phyloP scores from a whole-genome alignment of 2,329 filamentous ascomycete species.

The Mycosphaerella arachidis region DNA sequence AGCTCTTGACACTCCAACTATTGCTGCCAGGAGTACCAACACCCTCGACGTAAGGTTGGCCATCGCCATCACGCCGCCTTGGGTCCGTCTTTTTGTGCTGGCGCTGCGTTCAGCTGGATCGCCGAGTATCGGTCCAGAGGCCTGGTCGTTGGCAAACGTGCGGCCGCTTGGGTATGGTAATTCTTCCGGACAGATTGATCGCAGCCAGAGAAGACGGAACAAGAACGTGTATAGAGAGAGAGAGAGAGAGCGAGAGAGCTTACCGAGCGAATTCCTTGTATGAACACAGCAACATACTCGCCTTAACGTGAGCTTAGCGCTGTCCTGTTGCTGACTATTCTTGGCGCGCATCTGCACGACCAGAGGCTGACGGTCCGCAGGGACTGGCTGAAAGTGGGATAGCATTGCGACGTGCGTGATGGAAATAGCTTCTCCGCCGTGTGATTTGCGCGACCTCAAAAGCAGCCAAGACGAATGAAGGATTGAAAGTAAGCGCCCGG shows the following conservation, averaged over 20 bases:
- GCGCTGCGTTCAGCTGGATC: neutral
- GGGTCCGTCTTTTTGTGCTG: neutral
- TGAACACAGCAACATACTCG: constrained; percentile 1
- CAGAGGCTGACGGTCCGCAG: constrained; percentile 5
- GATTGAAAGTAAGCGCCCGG: constrained; percentile 9
- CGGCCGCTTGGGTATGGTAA: neutral
- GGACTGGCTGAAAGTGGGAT: constrained; percentile 2
- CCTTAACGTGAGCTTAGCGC: constrained; percentile 9
- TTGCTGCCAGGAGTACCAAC: constrained; percentile 1
- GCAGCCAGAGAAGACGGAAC: neutral
- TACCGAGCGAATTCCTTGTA: neutral
- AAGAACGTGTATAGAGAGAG: neutral
- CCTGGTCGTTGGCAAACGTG: neutral
- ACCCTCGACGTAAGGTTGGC: neutral
- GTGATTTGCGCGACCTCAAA: constrained; percentile 10
- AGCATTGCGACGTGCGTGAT: constrained; percentile 12
- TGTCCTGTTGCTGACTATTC: neutral
- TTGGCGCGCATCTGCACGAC: constrained; percentile 5
- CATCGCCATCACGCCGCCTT: constrained; percentile 9
- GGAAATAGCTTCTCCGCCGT: constrained; percentile 8
- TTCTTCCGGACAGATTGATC: neutral
- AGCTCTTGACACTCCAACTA: constrained; percentile 35
- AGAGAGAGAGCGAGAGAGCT: neutral
- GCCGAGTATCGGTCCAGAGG: neutral
- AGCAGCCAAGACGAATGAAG: constrained; percentile 13